These are phyloP conservation scores for Hanseniaspora clermontiae DNA, from an alignment of 805 yeast genomes.

Conservation along the genomic window DNA sequence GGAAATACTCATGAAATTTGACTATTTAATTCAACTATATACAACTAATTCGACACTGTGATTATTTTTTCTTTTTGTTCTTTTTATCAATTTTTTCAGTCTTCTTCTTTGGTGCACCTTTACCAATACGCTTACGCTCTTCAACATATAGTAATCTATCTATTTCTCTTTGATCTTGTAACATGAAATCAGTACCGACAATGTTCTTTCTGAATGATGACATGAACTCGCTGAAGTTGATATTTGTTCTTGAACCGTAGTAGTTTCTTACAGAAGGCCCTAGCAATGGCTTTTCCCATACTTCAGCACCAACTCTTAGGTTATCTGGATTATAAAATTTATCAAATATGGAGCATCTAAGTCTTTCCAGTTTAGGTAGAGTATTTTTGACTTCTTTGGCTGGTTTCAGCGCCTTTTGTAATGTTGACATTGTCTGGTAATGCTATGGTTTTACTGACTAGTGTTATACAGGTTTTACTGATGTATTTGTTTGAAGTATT, in stretches of 20 bases:
- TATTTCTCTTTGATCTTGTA: conserved; percentile 56
- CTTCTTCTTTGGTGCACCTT: conserved; percentile 75
- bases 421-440: neutral
- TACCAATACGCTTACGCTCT: conserved; percentile 69
- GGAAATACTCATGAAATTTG: conserved; percentile 10
- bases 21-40: neutral
- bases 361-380: conserved; percentile 1
- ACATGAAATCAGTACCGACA: conserved; percentile 37
- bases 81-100: conserved; percentile 33
- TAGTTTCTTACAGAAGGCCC: conserved; percentile 62
- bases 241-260: conserved; percentile 62
- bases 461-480: neutral
- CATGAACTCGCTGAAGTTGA: conserved; percentile 49
- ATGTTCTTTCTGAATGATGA: conserved; percentile 15
- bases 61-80: conserved; percentile 32
- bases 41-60: conserved; percentile 6
- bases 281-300: conserved; percentile 51
- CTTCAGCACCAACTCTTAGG: conserved; percentile 59
- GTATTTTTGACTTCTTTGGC: conserved; percentile 38
- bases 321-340: conserved; percentile 56
- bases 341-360: conserved; percentile 44
- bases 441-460: neutral
- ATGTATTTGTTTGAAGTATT: too few species aligned
- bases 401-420: conserved; percentile 30
- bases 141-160: conserved; percentile 55